Evolutionary conservation across 1,284 basidiomycete species (phyloP).

Genomic region (Melampsora larici-populina): DNA sequence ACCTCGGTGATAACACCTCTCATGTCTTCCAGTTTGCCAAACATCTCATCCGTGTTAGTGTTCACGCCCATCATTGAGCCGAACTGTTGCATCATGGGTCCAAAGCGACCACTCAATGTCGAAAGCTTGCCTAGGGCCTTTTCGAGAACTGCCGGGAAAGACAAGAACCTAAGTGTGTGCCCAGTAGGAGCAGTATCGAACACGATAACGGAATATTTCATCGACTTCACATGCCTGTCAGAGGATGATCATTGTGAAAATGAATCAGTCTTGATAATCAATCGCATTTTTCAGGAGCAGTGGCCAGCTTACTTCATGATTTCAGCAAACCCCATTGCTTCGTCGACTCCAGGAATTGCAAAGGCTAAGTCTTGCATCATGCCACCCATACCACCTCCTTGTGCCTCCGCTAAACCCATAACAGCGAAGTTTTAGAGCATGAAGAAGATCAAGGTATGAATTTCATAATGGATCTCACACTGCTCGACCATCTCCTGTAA

Average conservation of each 20-base stretch:
- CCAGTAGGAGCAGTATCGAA: constrained; percentile 99
- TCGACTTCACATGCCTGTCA: constrained; percentile 93
- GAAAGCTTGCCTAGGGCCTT: constrained; percentile 95
- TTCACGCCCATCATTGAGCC: constrained; percentile 90
- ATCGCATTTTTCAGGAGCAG: neutral
- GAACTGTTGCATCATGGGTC: constrained; percentile 97
- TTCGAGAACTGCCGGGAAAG: constrained; percentile 94
- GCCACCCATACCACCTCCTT: constrained; percentile 79
- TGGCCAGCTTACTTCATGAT: constrained; percentile 84
- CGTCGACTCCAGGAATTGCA: constrained; percentile 97
- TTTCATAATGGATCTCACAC: constrained; percentile 60
- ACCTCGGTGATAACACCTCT: constrained; percentile 95
- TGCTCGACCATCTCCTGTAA: constrained; percentile 99
- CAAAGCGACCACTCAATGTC: constrained; percentile 83
- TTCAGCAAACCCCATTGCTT: constrained; percentile 99
- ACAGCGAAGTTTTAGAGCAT: neutral
- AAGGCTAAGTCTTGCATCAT: constrained; percentile 99
- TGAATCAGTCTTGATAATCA: neutral
- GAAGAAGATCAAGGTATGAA: neutral
- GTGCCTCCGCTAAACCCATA: constrained; percentile 67
- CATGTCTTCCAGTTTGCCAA: constrained; percentile 96
- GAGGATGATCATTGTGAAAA: neutral
- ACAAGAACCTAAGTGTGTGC: constrained; percentile 95
- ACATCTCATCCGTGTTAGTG: constrained; percentile 86
- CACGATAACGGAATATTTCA: constrained; percentile 98